A percentile compares a stretch with the other conserved stretches of the same genome.
Conservation (phyloP, 805 yeast species). For the Suhomyces prunicola region DNA sequence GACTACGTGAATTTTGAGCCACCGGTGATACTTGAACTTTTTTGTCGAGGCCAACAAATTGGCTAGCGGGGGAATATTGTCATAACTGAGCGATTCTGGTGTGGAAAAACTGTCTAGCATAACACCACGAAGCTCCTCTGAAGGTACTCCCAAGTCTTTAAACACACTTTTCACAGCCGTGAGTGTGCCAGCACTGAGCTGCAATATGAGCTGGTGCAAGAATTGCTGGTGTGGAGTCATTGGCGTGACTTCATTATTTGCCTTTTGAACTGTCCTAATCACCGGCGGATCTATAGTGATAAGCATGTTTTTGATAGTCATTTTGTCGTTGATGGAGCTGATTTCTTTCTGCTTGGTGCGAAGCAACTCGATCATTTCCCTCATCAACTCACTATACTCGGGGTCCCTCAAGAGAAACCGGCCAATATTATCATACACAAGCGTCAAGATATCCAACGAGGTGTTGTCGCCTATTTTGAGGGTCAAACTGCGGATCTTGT, state of each 20-base stretch:
- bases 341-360: slow-evolving; percentile 48
- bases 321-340: slow-evolving; percentile 48
- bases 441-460: slow-evolving; percentile 65
- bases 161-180: slow-evolving; percentile 24
- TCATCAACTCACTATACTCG: slow-evolving; percentile 57
- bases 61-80: slow-evolving; percentile 50
- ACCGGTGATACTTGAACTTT: slow-evolving; percentile 29
- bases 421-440: slow-evolving; percentile 75
- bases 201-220: slow-evolving; percentile 49
- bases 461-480: slow-evolving; percentile 48
- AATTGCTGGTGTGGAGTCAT: slow-evolving; percentile 15
- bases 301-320: slow-evolving; percentile 57
- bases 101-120: slow-evolving; percentile 46
- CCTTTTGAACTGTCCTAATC: background rate
- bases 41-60: slow-evolving; percentile 30
- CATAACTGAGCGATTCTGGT: slow-evolving; percentile 62
- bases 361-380: slow-evolving; percentile 58
- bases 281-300: slow-evolving; percentile 55
- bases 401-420: slow-evolving; percentile 55
- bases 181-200: slow-evolving; percentile 38
- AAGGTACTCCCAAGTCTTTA: slow-evolving; percentile 46
- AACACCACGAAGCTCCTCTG: slow-evolving; percentile 29
- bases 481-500: slow-evolving; percentile 63
- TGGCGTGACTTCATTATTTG: slow-evolving; percentile 16
- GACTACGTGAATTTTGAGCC: slow-evolving; percentile 45